Evolutionary conservation across 805 yeast species (phyloP).

Genomic region (Komagataella kurtzmanii): DNA sequence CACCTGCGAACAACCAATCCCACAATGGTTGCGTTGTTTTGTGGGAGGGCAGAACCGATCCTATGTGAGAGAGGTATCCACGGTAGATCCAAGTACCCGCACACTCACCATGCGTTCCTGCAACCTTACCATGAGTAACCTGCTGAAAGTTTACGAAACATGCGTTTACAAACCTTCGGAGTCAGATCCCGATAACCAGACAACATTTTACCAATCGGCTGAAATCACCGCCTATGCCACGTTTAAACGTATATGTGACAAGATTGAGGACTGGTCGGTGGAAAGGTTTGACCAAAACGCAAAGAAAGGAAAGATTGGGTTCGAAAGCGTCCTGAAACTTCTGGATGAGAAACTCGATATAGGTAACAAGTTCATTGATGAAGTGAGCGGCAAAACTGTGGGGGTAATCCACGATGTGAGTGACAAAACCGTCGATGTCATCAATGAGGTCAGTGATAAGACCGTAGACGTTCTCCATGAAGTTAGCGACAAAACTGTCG

Average conservation of each 20-base stretch:
- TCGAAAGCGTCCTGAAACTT: constrained; percentile 60
- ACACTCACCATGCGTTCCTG: constrained; percentile 70
- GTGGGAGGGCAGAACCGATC: constrained; percentile 66
- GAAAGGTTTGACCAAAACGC: constrained; percentile 87
- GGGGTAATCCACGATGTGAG: constrained; percentile 8
- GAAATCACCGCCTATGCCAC: constrained; percentile 78
- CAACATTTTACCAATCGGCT: constrained; percentile 71
- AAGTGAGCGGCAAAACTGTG: constrained; percentile 2
- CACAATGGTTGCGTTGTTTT: constrained; percentile 60
- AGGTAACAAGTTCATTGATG: not conserved
- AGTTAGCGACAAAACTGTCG: constrained; percentile 11
- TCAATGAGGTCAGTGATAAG: constrained; percentile 8
- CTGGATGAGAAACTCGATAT: constrained; percentile 22
- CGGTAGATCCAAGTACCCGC: constrained; percentile 53
- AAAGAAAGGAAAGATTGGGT: constrained; percentile 65
- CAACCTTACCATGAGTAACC: constrained; percentile 67
- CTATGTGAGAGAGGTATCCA: constrained; percentile 81
- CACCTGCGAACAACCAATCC: constrained; percentile 79
- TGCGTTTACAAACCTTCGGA: constrained; percentile 72
- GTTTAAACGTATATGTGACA: constrained; percentile 56
- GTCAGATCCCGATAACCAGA: constrained; percentile 29
- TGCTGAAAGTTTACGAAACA: constrained; percentile 73
- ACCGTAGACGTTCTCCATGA: constrained; percentile 12
- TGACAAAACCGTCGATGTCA: constrained; percentile 8
- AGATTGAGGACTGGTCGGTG: constrained; percentile 86